Evolutionary conservation across 2,329 filamentous ascomycete genomes (phyloP).

Genomic region (Botryotinia narcissicola): DNA sequence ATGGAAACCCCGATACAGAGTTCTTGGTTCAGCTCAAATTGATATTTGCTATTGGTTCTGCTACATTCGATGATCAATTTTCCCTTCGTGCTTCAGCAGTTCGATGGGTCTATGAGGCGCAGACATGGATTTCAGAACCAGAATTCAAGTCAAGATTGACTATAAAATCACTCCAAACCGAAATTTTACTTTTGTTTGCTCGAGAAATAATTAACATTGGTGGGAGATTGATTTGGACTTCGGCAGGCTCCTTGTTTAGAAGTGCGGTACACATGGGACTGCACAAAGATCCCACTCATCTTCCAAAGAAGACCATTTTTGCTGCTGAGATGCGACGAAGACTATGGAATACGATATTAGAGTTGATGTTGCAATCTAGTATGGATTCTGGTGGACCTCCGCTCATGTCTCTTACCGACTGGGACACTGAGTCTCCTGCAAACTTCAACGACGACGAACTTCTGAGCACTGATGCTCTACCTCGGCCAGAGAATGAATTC

Average conservation of each 20-base stretch:
- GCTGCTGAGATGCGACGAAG: slow-evolving; percentile 49
- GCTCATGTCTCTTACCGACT: slow-evolving; percentile 44
- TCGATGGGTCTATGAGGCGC: slow-evolving; percentile 58
- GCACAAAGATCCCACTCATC: slow-evolving; percentile 47
- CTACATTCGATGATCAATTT: slow-evolving; percentile 50
- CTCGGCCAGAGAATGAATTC: slow-evolving; percentile 40
- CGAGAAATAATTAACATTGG: slow-evolving; percentile 43
- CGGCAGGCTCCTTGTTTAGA: slow-evolving; percentile 45
- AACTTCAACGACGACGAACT: slow-evolving; percentile 53
- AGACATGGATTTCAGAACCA: slow-evolving; percentile 53
- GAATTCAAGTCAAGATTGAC: slow-evolving; percentile 51
- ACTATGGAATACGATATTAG: slow-evolving; percentile 53
- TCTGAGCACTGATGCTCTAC: slow-evolving; percentile 33
- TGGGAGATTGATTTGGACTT: slow-evolving; percentile 49
- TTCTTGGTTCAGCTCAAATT: slow-evolving; percentile 59
- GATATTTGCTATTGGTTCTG: slow-evolving; percentile 55
- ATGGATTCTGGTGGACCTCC: slow-evolving; percentile 48
- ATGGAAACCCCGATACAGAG: slow-evolving; percentile 37
- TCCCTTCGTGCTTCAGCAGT: slow-evolving; percentile 49
- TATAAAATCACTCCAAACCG: slow-evolving; percentile 51
- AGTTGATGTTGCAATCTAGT: slow-evolving; percentile 47
- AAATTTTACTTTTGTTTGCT: slow-evolving; percentile 46
- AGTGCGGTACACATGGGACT: slow-evolving; percentile 51
- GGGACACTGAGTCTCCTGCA: slow-evolving; percentile 48
- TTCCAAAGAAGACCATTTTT: slow-evolving; percentile 40